Percentiles rank a stretch among this genome's conserved stretches.
Conservation (phyloP, 495 filamentous ascomycete species). For the Aspergillus heteromorphus region DNA sequence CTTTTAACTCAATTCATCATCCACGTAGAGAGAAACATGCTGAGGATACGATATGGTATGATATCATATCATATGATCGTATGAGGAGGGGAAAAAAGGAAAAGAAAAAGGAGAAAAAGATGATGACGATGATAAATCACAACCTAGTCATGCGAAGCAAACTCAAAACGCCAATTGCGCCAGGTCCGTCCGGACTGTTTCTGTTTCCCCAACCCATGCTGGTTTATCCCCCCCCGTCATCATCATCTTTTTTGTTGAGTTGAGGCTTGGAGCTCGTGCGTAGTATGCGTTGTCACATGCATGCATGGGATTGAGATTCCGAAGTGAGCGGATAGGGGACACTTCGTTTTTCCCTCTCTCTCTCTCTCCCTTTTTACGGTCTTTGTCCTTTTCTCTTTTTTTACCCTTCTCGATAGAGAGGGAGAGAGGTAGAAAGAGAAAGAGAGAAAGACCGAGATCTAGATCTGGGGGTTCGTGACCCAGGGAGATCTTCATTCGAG, state of each 20-base stretch:
- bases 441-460: constrained; percentile 8
- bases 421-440: constrained; percentile 6
- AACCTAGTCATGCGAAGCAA: constrained; percentile 18
- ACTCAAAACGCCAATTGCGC: constrained; percentile 29
- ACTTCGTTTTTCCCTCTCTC: no score
- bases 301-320: no score
- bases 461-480: background rate
- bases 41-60: background rate
- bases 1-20: background rate
- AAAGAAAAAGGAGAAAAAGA: background rate
- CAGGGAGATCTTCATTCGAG: background rate
- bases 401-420: background rate
- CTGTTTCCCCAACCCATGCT: constrained; percentile 27
- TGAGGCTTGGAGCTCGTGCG: constrained; percentile 16
- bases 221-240: constrained; percentile 21
- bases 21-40: background rate
- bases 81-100: constrained; percentile 1
- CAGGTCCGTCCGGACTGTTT: constrained; percentile 12
- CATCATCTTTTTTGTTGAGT: constrained; percentile 18
- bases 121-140: constrained; percentile 12
- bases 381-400: constrained; percentile 7
- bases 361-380: no score
- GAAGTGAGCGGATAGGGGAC: background rate
- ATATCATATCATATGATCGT: no score
- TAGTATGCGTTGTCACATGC: no score